Base-by-base conservation (phyloP, 2,329 filamentous ascomycete genomes). In the Paradendryphiella salina region DNA sequence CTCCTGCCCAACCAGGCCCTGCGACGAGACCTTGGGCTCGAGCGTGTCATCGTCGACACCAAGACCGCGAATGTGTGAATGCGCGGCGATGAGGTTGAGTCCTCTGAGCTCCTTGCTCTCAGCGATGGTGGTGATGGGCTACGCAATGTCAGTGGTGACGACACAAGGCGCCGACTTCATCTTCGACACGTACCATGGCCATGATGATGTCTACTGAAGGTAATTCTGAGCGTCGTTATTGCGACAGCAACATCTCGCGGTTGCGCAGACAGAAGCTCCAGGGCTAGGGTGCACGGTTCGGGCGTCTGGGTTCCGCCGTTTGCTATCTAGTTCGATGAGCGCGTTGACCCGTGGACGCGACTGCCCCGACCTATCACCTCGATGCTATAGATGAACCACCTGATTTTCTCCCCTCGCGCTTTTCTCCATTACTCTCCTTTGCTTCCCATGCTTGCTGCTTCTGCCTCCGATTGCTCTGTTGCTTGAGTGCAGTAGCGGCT, bases 101-200 rank as follows among this genome's bases (percentile, higher is more conserved):
- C 92, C 92, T 65, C 92, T 88, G 72, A 97, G 87, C 83, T 97
- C 93, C 78, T 94, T 96, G 76, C 85, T 89, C 82, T 97, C 93
- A 72, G 91, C 89, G 74, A 97, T 86, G 67, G 94, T 97, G 53
- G 85, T 85, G 65, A 90, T 89, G 51, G 69, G 69, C 70, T 73
- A 28, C 18, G 48, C 18, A 2, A 3, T 37, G 58, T 70, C 34
- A 67, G 64, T 47, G 11, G 28, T 41, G 13, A 7, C 7, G 13
- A 20, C 3, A 21, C 41, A 36, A 3, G 8, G 26, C 28, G 20
- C 4, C 2, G 15, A 15, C 6, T 3, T 3, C 9, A 26, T 18
- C 7, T 21, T 3, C 23, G 13, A 7, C 10, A 66, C 70, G 39
- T 65, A 72, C 70, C 35, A 67, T 57, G 48, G 70, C 67, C 68